Conservation (phyloP, 768 basidiomycete genomes). For the Mycena rosella region DNA sequence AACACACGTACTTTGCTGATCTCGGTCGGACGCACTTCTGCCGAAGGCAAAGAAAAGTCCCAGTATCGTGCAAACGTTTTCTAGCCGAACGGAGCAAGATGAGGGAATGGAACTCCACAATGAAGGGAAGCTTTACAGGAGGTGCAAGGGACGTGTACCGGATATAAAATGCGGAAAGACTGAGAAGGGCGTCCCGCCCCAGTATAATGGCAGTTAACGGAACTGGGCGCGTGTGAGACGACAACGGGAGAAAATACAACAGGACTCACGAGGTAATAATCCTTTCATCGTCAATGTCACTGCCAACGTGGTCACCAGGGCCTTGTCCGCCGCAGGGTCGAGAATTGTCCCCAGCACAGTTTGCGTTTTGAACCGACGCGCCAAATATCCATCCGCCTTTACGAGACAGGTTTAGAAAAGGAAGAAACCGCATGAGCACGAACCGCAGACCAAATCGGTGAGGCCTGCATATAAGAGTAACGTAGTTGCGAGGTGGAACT, state of each 20-base stretch:
- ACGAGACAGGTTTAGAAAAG: constrained; percentile 19
- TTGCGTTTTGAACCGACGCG: constrained; percentile 86
- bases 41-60: constrained; percentile 96
- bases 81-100: constrained; percentile 53
- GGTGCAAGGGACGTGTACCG: constrained; percentile 90
- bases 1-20: constrained; percentile 86
- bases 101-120: constrained; percentile 12
- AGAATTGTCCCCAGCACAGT: constrained; percentile 96
- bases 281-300: constrained; percentile 87
- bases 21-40: constrained; percentile 92
- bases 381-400: constrained; percentile 93
- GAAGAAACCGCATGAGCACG: constrained; percentile 24
- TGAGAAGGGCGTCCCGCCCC: constrained; percentile 89
- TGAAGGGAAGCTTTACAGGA: constrained; percentile 69
- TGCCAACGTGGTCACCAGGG: constrained; percentile 93
- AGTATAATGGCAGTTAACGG: constrained; percentile 89
- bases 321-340: constrained; percentile 98
- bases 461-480: constrained; percentile 93
- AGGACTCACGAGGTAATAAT: constrained; percentile 80
- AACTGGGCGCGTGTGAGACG: constrained; percentile 58
- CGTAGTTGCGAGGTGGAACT: constrained; percentile 85
- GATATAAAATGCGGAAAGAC: constrained; percentile 92
- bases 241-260: not conserved
- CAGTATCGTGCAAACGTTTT: constrained; percentile 95
- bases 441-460: constrained; percentile 83